Base-by-base conservation (phyloP, 2,329 filamentous ascomycete genomes). In the Microsporum canis region DNA sequence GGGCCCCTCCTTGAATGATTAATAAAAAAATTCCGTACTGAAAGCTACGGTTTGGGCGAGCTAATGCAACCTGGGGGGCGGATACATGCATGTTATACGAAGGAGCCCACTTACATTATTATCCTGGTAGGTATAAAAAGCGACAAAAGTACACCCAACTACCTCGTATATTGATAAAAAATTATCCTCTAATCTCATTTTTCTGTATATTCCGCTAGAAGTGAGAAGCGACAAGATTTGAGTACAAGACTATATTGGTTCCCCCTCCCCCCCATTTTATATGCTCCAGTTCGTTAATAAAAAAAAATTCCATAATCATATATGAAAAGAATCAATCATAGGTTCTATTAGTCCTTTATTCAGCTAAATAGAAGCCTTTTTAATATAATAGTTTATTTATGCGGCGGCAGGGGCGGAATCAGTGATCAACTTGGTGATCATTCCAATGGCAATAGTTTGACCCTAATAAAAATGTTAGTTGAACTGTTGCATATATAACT, bases 401-500 rank as follows among this genome's bases (percentile, higher is more conserved):
- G 49, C 49, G 23, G 17, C 33, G 55, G 55, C 33, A 33, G 51
- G 27, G 17, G 34, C 23, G 33, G 31, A 6, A 56, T 80, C 76
- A 3, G 76, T 78, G 67, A 88, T 84, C 63, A 99, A 83, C 82
- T 91, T 96, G 63, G 90, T 96, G 74, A 99, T 95, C 84, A 99
- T 99, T 71, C 94, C 94, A 78, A 99, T 99, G 61, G 94, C 94
- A 79, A 99, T 96, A 0, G 94, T 99, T 88, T 97, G 92, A 69
- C 94, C 94, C 86, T 97, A 71, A 72, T 67, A 58, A 65, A 23
- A 29, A 60, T 27, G 38, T 68, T 58, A 72, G 51, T 43, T 58
- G 29, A 3, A 38, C 3, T 34, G 31, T 14, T 5, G 23, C n/a
- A 45, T 29, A 14, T 29, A 14, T 31, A 8, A 27, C 8, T 23